Conservation (phyloP, 192 early-diverging fungal genomes). For the Coemansia sp. region DNA sequence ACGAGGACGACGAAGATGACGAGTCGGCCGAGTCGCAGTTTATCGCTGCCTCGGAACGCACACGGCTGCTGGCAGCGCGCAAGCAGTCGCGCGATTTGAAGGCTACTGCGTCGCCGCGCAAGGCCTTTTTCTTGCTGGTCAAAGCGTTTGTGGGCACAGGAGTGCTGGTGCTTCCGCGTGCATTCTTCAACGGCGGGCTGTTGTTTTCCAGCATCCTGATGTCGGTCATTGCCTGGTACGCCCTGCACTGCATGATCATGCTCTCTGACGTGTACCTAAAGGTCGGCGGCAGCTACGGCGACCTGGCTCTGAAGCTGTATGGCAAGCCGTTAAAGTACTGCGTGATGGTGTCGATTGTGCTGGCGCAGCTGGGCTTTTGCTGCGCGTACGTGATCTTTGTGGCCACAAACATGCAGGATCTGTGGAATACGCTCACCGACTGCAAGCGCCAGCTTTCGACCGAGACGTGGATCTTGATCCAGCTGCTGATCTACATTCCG, state of each 20-base stretch:
- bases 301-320: constrained; percentile 66
- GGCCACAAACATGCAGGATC: constrained; percentile 75
- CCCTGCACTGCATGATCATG: constrained; percentile 65
- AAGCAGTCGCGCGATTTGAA: constrained; percentile 39
- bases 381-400: constrained; percentile 90
- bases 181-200: constrained; percentile 76
- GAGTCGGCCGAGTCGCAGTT: constrained; percentile 35
- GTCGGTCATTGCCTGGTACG: constrained; percentile 61
- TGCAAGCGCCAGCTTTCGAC: constrained; percentile 62
- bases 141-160: constrained; percentile 84
- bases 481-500: constrained; percentile 75
- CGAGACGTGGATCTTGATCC: constrained; percentile 75
- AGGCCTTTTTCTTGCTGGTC: constrained; percentile 75
- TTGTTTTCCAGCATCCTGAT: constrained; percentile 61
- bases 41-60: constrained; percentile 14
- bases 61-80: constrained; percentile 15
- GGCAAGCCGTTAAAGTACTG: constrained; percentile 61
- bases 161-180: constrained; percentile 70
- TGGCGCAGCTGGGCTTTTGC: constrained; percentile 83
- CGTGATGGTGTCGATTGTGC: constrained; percentile 68
- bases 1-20: constrained; percentile 68
- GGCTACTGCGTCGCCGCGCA: constrained; percentile 63
- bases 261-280: constrained; percentile 63
- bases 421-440: constrained; percentile 67
- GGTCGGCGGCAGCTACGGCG: constrained; percentile 65